Base-by-base conservation (phyloP, 108 stramenopile genomes). In the Mediolabrus comicus region DNA sequence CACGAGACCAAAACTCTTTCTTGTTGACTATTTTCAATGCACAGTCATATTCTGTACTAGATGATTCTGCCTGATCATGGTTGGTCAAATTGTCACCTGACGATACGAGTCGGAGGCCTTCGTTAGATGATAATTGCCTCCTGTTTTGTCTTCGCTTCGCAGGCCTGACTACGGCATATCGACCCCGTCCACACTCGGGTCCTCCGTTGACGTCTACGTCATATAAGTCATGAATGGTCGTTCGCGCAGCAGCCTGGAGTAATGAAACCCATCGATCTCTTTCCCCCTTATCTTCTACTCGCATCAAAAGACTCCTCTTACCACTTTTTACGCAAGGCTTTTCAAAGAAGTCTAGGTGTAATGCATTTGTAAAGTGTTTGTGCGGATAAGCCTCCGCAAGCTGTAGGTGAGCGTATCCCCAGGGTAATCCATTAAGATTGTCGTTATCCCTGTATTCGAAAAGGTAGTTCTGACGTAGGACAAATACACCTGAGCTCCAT, bases 1-100 rank as follows among this genome's bases (percentile, higher is more conserved):
- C 95, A 13, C 87, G 82, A 34, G 73, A 59, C 95, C 95, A 96
- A 82, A 96, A 97, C 52, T 91, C 83, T 52, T 69, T 81, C 80
- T 97, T 97, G 77, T 94, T 83, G 60, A 97, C 82, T 22, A 97
- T 77, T 83, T 97, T 96, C 12, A 97, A 39, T 1, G 96, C 96
- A 41, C 90, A 83, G 49, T 88, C 81, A 53, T 63, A 72, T 53
- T 84, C 71, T n/a, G 31, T 25, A 31, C 49, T 35, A 16, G 41
- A n/a, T 14, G 55, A 17, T 19, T 51, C 38, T 11, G 36, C 13
- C 14, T 62, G 16, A 53, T 79, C 73, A 34, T 51, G 58, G 65
- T 61, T 60, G 29, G 72, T 72, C 39, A 78, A 60, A 46, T 59
- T 67, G 59, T 73, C 77, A 3, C 13, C 52, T 9, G 76, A 77